A percentile compares a stretch with the other conserved stretches of the same genome.
Evolutionary conservation across 2,329 filamentous ascomycete species (phyloP).

Genomic region (Coniochaeta ligniaria): DNA sequence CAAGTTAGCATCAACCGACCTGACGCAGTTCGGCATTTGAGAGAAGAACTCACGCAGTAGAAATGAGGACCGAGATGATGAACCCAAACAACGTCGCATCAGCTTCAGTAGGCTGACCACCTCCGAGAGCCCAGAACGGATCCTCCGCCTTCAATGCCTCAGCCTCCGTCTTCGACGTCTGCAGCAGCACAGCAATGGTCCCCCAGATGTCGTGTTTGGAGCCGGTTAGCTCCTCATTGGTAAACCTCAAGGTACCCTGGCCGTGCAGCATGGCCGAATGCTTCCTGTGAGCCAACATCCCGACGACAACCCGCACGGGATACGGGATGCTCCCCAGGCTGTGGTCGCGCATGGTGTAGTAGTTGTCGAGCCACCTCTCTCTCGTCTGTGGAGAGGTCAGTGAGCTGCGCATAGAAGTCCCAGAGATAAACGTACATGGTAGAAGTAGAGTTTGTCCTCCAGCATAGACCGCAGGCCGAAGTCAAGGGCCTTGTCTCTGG

Average conservation of each 20-base stretch:
- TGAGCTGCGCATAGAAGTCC: not conserved
- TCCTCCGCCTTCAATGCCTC: constrained; percentile 8
- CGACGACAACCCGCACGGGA: constrained; percentile 42
- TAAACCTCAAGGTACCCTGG: constrained; percentile 48
- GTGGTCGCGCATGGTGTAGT: constrained; percentile 47
- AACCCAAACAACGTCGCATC: constrained; percentile 54
- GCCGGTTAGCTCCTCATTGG: constrained; percentile 36
- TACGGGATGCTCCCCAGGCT: constrained; percentile 42
- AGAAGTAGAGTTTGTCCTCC: constrained; percentile 56
- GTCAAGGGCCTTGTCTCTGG: constrained; percentile 36
- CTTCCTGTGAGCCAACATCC: constrained; percentile 38
- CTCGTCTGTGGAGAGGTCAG: constrained; percentile 22
- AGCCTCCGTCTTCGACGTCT: constrained; percentile 21
- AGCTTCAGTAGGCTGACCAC: constrained; percentile 44
- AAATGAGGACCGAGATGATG: constrained; percentile 42
- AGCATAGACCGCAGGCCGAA: constrained; percentile 44
- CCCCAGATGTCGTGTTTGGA: constrained; percentile 47
- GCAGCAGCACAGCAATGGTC: constrained; percentile 36
- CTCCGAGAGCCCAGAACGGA: constrained; percentile 53
- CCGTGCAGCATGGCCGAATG: constrained; percentile 38
- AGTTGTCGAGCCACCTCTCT: constrained; percentile 55
- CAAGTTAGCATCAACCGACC: not conserved
- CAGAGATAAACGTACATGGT: constrained; percentile 27
- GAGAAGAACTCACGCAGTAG: constrained; percentile 40
- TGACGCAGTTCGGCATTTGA: constrained; percentile 6